These are phyloP conservation scores for Fagus sylvatica DNA, from an alignment of 306 rosid genomes.

Conservation along the genomic window DNA sequence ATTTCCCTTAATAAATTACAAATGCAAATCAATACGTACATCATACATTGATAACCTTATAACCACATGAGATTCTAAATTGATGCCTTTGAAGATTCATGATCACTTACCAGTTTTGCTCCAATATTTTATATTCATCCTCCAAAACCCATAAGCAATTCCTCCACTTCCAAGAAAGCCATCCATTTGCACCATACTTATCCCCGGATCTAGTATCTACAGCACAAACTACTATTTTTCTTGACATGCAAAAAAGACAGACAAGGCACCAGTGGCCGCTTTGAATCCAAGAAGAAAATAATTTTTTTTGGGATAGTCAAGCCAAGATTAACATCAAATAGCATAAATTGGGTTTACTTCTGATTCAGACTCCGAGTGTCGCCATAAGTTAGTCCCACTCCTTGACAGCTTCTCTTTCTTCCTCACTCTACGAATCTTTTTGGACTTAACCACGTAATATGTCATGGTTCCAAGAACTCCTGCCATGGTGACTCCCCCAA, in stretches of 20 bases:
- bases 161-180: slow-evolving; percentile 24
- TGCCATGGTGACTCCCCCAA: slow-evolving; percentile 58
- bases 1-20: no score
- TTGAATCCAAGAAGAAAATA: neutral
- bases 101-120: slow-evolving; percentile 22
- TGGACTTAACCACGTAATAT: slow-evolving; percentile 68
- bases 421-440: slow-evolving; percentile 49
- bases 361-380: slow-evolving; percentile 53
- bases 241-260: slow-evolving; percentile 11
- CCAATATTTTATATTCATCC: slow-evolving; percentile 11
- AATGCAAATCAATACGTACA: slow-evolving; percentile 8
- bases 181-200: slow-evolving; percentile 8
- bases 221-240: slow-evolving; percentile 8
- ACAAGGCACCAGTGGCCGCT: slow-evolving; percentile 19
- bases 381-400: slow-evolving; percentile 23
- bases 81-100: slow-evolving; percentile 19
- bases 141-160: slow-evolving; percentile 18
- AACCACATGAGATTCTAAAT: slow-evolving; percentile 10
- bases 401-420: slow-evolving; percentile 52
- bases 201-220: slow-evolving; percentile 20
- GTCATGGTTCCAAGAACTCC: slow-evolving; percentile 82
- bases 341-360: slow-evolving; percentile 72
- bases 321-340: slow-evolving; percentile 40
- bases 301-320: no score
- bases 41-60: neutral